phyloP scores from a whole-genome alignment of 345 rosid genomes.

The Euphorbia tirucalli region DNA sequence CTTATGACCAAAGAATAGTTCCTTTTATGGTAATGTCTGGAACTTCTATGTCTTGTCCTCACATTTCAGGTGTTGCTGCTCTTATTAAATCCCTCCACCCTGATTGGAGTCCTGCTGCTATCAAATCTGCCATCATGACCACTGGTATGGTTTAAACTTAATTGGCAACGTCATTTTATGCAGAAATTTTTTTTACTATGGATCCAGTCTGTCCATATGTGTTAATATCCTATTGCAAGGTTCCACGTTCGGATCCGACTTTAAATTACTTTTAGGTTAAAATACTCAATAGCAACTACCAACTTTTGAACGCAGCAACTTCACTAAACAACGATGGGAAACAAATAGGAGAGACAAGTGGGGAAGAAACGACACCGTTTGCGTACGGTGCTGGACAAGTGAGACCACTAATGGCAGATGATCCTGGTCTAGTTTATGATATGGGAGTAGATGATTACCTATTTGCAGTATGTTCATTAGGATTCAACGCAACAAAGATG shows the following conservation, averaged over 20 bases:
- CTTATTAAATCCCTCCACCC: conserved; percentile 42
- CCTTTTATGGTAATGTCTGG: conserved; percentile 28
- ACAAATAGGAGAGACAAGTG: conserved; percentile 6
- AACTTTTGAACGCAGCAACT: conserved; percentile 3
- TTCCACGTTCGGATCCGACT: no score
- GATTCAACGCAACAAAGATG: conserved; percentile 10
- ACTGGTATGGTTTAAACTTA: no score
- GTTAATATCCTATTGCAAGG: no score
- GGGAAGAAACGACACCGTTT: conserved; percentile 20
- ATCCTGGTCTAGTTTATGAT: conserved; percentile 35
- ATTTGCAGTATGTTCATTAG: conserved; percentile 20
- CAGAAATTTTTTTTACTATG: no score
- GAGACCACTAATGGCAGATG: conserved; percentile 24
- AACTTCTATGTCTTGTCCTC: conserved; percentile 45
- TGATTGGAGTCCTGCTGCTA: conserved; percentile 44
- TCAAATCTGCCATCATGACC: conserved; percentile 49
- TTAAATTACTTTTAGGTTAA: no score
- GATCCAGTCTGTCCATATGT: no score
- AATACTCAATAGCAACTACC: no score
- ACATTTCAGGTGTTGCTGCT: conserved; percentile 38
- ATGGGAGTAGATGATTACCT: conserved; percentile 19
- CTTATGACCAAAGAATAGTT: not conserved
- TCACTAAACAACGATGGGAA: conserved; percentile 4
- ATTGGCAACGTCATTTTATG: no score
- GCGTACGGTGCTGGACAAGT: conserved; percentile 31